A percentile compares a stretch with the other conserved stretches of the same genome.
These are phyloP conservation scores for Scleroderma bovista DNA, from an alignment of 768 basidiomycete species.

Conservation along the genomic window DNA sequence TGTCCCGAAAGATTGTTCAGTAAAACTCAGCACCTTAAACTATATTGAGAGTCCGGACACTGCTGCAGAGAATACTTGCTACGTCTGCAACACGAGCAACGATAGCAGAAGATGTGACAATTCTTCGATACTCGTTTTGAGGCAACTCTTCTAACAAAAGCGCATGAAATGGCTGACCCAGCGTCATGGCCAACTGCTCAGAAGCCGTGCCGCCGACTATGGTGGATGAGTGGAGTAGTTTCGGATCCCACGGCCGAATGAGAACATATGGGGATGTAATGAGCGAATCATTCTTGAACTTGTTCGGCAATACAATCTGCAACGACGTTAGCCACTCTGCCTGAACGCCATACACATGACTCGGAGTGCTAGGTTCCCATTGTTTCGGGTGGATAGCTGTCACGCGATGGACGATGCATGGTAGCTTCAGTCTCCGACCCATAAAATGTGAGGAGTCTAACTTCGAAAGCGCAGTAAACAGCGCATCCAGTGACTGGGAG, in stretches of 20 bases:
- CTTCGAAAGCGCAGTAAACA: neutral
- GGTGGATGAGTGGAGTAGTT: neutral
- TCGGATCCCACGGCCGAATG: neutral
- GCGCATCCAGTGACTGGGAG: neutral
- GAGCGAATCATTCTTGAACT: neutral
- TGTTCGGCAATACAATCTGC: neutral
- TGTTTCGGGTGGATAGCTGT: neutral
- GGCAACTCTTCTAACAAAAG: neutral
- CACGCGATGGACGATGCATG: neutral
- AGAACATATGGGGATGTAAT: neutral
- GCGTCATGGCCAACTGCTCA: neutral
- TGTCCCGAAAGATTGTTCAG: too few species aligned
- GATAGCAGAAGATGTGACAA: neutral
- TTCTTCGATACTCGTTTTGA: neutral
- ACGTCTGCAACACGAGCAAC: neutral
- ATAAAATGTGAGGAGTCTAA: neutral
- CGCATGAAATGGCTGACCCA: neutral
- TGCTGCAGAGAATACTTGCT: neutral
- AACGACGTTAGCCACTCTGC: neutral
- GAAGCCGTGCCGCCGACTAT: neutral
- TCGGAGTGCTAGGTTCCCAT: too few species aligned
- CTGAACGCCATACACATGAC: neutral
- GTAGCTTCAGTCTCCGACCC: neutral
- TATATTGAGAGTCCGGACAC: neutral
- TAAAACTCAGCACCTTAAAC: conserved; percentile 9